Evolutionary conservation across 805 yeast species (phyloP), one percentile per base, ranked within the genome.

Genomic region (Pichia insulana): DNA sequence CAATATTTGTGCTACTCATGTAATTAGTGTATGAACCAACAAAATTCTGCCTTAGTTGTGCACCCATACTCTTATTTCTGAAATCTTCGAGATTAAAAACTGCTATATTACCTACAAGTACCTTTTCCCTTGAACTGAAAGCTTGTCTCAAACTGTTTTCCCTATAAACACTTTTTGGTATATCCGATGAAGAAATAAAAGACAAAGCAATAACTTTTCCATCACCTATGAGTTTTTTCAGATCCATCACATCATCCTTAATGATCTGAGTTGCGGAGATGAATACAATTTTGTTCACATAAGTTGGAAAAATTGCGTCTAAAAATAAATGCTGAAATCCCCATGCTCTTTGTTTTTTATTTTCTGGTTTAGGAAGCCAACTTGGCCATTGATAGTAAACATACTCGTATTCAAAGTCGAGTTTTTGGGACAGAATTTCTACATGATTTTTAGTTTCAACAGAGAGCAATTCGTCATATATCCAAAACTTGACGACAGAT

Each of bases 341-440:
- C 88, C 95, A 85, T 40, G 87, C 76, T 3, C 80, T 77, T 47
- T 96, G 70, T 54, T 81, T 88, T 53, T 76, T 76, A 50, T 83
- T 90, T 30, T 80, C 61, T 62, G 90, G 97, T 3, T 71, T 71
- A 39, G 89, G 71, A 17, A 90, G 66, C 95, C 97, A 90, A 9
- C 68, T 59, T 12, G 98, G 98, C 98, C 98, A 90, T 48, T 83
- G 81, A 59, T 84, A 90, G 1, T 83, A 76, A n/a, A 92, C 68
- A 36, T 87, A 61, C 53, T 87, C 90, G 54, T 80, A 84, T 38
- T 80, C 72, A 54, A 85, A 83, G 1, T 77, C 76, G 54, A 73
- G 75, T 41, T 71, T 56, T 15, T 64, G 58, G 0, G 94, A 80
- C 42, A 86, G 54, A 13, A 54, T 49, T 0, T 86, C 83, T n/a